Percentiles rank a stretch among this genome's conserved stretches.
These are phyloP conservation scores for Colletotrichum spinosum DNA, from an alignment of 2,329 filamentous ascomycete species.

Conservation along the genomic window DNA sequence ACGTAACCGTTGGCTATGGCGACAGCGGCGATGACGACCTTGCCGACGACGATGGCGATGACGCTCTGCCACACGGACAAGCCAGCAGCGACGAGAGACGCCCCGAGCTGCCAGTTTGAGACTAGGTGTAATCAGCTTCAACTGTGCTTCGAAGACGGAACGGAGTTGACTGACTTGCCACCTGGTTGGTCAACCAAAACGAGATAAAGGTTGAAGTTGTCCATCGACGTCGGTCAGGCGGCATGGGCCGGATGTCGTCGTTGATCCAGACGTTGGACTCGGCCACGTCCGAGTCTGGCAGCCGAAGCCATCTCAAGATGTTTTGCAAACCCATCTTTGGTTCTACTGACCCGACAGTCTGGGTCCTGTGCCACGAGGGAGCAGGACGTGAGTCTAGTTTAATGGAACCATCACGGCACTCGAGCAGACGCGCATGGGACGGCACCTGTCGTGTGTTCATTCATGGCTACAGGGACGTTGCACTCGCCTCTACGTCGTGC, in stretches of 20 bases:
- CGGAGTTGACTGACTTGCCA: constrained; percentile 3
- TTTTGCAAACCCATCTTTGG: constrained; percentile 8
- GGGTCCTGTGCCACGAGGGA: background rate
- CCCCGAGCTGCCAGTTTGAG: constrained; percentile 32
- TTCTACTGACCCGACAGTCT: background rate
- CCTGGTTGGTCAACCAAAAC: constrained; percentile 36
- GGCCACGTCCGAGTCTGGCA: constrained; percentile 26
- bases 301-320: constrained; percentile 19
- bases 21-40: constrained; percentile 31
- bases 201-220: constrained; percentile 33
- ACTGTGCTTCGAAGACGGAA: no score
- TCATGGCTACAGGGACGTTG: constrained; percentile 11
- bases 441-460: background rate
- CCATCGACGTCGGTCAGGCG: constrained; percentile 34
- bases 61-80: constrained; percentile 35
- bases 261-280: constrained; percentile 38
- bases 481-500: constrained; percentile 7
- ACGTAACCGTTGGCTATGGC: constrained; percentile 30
- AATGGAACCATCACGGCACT: background rate
- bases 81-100: constrained; percentile 25
- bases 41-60: constrained; percentile 28
- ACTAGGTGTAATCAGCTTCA: background rate
- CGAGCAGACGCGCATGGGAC: no score
- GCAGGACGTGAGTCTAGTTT: constrained; percentile 11
- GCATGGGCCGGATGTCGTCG: constrained; percentile 36